Evolutionary conservation across 1,139 yeast species (phyloP), one percentile per base, ranked within the genome.

Genomic region (Blastobotrys arbuscula): DNA sequence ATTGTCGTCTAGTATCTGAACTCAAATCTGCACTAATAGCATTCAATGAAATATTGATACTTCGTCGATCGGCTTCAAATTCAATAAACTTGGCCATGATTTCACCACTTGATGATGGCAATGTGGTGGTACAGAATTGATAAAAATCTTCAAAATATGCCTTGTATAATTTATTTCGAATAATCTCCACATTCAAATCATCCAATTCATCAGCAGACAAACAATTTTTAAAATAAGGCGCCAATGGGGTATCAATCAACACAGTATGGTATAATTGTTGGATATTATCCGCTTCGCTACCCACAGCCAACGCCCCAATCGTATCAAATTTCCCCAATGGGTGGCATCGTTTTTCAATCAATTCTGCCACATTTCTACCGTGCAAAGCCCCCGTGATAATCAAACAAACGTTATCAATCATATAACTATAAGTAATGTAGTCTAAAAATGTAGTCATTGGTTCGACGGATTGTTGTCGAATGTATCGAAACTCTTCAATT

Each of bases 271-370:
- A 92, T 60, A 94, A 76, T 36, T 95, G 82, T 61, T 89, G 96
- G 52, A 92, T 81, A 67, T 90, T 97, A 40, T 40, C 43, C 3
- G 36, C 5, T 16, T 28, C 35, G 3, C 26, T 9, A 12, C 23
- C 35, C 48, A 90, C 94, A 9, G 95, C 81, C 54, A 94, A 75
- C 0, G 98, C 92, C 26, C 98, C 98, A 58, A 94, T 78, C 3
- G 97, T 92, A 61, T 92, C 98, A 65, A 94, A 94, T 96, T 97
- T 89, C 39, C 99, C 99, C 57, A 94, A 74, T 1, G 98, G 98
- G 65, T 92, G 96, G 66, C 97, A 88, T 64, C 96, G 82, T 18
- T 43, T 36, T 52, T 81, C 79, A 61, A 92, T 76, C 51, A 92
- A 83, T 62, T 92, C 98, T 44, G 81, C 72, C 64, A 86, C 80